Evolutionary conservation across 805 yeast genomes (phyloP).

Genomic region (Ogataea dorogensis): DNA sequence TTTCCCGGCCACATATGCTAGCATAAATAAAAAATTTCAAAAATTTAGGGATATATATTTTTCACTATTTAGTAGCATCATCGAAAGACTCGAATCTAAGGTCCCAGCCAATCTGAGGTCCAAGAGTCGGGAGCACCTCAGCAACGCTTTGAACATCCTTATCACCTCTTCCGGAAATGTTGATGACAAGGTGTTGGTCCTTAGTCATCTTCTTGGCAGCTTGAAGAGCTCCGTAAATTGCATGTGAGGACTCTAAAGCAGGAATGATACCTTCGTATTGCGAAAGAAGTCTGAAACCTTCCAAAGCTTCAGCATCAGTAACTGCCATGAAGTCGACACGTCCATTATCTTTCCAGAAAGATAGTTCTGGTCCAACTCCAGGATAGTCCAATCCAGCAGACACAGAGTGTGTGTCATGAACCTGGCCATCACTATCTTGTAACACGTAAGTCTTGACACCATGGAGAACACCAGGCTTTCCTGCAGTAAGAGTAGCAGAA

Average conservation of each 20-base stretch:
- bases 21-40: conserved; percentile 1
- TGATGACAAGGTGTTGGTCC: conserved; percentile 81
- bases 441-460: conserved; percentile 94
- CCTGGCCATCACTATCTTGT: conserved; percentile 92
- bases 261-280: conserved; percentile 98
- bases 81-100: conserved; percentile 66
- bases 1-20: conserved; percentile 39
- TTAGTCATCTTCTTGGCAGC: conserved; percentile 79
- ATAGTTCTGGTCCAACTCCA: conserved; percentile 98
- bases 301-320: conserved; percentile 91
- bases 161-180: conserved; percentile 98
- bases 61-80: conserved; percentile 25
- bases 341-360: conserved; percentile 91
- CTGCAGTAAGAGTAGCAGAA: conserved; percentile 94
- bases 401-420: conserved; percentile 95
- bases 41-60: neutral
- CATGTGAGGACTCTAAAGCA: conserved; percentile 97
- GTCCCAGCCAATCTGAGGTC: conserved; percentile 95
- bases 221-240: conserved; percentile 86
- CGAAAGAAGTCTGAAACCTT: conserved; percentile 83
- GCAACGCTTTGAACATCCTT: conserved; percentile 98
- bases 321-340: conserved; percentile 91
- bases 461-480: conserved; percentile 96
- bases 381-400: conserved; percentile 99
- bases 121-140: conserved; percentile 83